Base-by-base conservation (phyloP, 495 filamentous ascomycete genomes). In the Podospora didyma region DNA sequence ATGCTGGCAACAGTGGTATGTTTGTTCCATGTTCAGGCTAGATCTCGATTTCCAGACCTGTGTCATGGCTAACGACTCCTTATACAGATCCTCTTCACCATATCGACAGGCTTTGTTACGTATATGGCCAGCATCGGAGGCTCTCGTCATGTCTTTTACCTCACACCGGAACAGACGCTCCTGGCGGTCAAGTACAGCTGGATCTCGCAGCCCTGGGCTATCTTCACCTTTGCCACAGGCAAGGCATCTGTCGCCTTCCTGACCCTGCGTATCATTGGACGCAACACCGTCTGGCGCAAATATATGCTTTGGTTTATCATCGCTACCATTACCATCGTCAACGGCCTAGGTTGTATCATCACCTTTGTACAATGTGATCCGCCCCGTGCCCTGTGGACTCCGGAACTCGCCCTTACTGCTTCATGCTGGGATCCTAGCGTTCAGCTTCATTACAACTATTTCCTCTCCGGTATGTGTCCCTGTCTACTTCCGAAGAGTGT, bases 91-190 rank as follows among this genome's bases (percentile, higher is more conserved):
- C 47, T 49, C 9, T 49, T 49, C 24, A 31, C 3, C 47, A 49
- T 49, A 22, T 12, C 47, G 16, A 49, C 47, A 12, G 22, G 22
- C 47, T 49, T 49, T n/a, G 47, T 49, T 10, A 49, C 47, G 16
- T 49, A 49, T 23, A 52, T 52, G 49, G 49, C 31, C 17, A 17
- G 12, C 20, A 39, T 39, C 28, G 49, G 49, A 16, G 49, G 49
- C 49, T 17, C 49, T 1, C 49, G 49, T 9, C 49, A 52, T 26
- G 35, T 42, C n/a, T 52, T 17, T 19, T 52, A 52, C 49, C 49
- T 52, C 49, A 20, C 49, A 7, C 10, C 9, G 22, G 31, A 39
- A 11, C 17, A 52, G 49, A 42, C 35, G 3, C 31, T 52, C 28
- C 17, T 1, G 21, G 49, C 49, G 14, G 49, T 52, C 31, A 52